Evolutionary conservation across 2,329 filamentous ascomycete genomes (phyloP), one percentile per base, ranked within the genome.

Genomic region (Leptodontidium sp.): DNA sequence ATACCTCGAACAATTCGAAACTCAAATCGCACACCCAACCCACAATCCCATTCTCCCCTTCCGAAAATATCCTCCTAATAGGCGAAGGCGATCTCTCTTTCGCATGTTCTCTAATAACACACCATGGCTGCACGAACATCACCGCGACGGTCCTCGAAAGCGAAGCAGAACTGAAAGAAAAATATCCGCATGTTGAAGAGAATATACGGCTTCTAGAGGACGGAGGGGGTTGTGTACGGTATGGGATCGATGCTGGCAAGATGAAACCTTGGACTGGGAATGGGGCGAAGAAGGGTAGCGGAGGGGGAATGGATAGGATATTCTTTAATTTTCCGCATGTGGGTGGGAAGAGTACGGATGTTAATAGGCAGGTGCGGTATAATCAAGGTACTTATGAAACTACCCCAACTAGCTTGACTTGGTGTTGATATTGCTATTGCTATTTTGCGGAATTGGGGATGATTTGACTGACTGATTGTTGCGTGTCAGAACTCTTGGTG

Each of bases 321-420:
- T 85, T 95, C 73, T 99, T 98, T 88, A 97, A 98, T 84, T 99
- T 99, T 80, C 96, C 96, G 45, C 96, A 99, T 82, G 92, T 97
- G 3, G 96, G 96, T 72, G 96, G 96, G 57, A 90, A 97, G 76
- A 92, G 89, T 72, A 98, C 91, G 74, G 94, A 98, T 82, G 91
- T 98, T 66, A 98, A 98, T 82, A 87, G 96, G 45, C 96, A 99
- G 81, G 94, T 98, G 15, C 90, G 96, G 67, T 89, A 93, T 79
- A 98, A 99, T 82, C 94, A 97, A 81, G 81, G 79, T 80, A 70
- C 32, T 32, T 32, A 32, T 6, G 29, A 32, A 32, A 32, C 21
- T 32, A 32, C 3, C 29, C 29, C 29, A 32, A 32, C 6, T 32
- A 6, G 29, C 29, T 32, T 32, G 45, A 9, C 45, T 47, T n/a